Evolutionary conservation across 331 rosid genomes (phyloP).

Genomic region (Malus hybrid): DNA sequence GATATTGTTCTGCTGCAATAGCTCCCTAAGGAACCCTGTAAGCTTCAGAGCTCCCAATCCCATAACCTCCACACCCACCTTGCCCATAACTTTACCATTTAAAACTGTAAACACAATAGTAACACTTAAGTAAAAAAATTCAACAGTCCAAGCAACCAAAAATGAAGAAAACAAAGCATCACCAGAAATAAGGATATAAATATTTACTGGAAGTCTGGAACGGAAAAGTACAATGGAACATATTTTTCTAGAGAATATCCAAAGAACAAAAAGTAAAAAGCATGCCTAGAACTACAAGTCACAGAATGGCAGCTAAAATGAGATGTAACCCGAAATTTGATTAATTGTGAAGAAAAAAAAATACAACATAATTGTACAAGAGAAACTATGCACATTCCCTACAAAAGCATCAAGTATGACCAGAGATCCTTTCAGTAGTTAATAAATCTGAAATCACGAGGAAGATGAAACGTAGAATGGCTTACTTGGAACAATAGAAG

Average conservation of each 20-base stretch:
- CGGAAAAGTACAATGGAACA: not conserved
- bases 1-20: conserved; percentile 61
- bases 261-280: not conserved
- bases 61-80: conserved; percentile 73
- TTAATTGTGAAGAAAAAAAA: not conserved
- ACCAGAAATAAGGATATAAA: too few relatives aligned
- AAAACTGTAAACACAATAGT: conserved; percentile 36
- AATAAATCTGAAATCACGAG: not conserved
- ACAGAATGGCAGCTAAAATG: not conserved
- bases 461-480: not conserved
- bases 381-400: not conserved
- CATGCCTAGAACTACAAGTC: not conserved
- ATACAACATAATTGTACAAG: not conserved
- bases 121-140: not conserved
- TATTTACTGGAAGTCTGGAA: not conserved
- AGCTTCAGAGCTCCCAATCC: conserved; percentile 85
- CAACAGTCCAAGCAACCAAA: not conserved
- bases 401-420: not conserved
- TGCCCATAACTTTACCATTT: conserved; percentile 69
- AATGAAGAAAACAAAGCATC: not conserved
- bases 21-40: conserved; percentile 69
- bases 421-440: not conserved
- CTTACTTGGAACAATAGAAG: conserved; percentile 86
- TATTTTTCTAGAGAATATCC: not conserved
- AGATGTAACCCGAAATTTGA: not conserved